Conservation (phyloP, 345 rosid genomes). For the Lepidium africanum region DNA sequence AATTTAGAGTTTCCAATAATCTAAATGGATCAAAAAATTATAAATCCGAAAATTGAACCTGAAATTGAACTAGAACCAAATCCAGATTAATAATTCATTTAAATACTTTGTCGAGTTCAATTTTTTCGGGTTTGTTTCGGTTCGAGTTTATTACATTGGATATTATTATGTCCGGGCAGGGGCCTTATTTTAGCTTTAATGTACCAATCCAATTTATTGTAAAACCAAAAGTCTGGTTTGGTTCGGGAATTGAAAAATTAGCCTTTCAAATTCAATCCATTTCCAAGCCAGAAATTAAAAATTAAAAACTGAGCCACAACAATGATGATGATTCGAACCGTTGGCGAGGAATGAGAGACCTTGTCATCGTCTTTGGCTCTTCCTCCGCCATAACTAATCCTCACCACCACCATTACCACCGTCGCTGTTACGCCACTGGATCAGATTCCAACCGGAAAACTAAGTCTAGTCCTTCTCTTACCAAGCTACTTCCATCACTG, state of each 20-base stretch:
- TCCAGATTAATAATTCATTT: too few relatives aligned
- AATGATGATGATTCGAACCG: slow-evolving; percentile 24
- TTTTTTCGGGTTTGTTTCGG: too few relatives aligned
- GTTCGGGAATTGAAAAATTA: slow-evolving; percentile 19
- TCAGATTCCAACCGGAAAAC: slow-evolving; percentile 17
- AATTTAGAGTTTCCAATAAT: too few relatives aligned
- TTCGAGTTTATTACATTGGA: too few relatives aligned
- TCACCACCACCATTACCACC: slow-evolving; percentile 22
- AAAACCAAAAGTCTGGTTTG: slow-evolving; percentile 5
- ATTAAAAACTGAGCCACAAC: slow-evolving; percentile 3
- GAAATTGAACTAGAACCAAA: too few relatives aligned
- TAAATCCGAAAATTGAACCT: too few relatives aligned
- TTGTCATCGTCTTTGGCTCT: slow-evolving; percentile 55
- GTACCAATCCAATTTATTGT: background rate
- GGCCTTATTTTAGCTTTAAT: too few relatives aligned
- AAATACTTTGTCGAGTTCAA: too few relatives aligned
- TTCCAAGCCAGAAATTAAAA: background rate
- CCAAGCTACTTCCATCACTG: slow-evolving; percentile 23
- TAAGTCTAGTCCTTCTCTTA: slow-evolving; percentile 24
- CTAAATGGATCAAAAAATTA: too few relatives aligned
- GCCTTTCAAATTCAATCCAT: slow-evolving; percentile 75
- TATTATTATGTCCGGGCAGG: too few relatives aligned
- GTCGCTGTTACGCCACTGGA: slow-evolving; percentile 28
- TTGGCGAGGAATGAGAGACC: slow-evolving; percentile 52
- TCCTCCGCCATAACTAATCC: slow-evolving; percentile 37